Evolutionary conservation across 305 asterid genomes (phyloP), one percentile per base, ranked within the genome.

Genomic region (Rubia peregrina): DNA sequence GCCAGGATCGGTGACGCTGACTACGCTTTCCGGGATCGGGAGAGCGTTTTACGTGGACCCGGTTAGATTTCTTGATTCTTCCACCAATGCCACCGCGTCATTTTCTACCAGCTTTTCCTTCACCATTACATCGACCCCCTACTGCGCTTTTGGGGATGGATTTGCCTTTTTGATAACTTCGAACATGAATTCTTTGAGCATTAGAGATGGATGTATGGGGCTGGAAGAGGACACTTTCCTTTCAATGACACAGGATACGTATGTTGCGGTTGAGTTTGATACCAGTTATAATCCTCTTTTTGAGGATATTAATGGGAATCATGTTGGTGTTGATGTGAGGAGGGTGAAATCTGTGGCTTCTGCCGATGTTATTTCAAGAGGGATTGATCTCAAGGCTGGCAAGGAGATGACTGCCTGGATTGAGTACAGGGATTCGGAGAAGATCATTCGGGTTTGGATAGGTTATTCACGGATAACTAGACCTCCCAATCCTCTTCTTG

Each of bases 61-160:
- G 3, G 62, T 90, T 63, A 89, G 88, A 0, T 92, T 90, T 76
- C 89, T 89, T 26, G 92, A 87, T 59, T 74, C 82, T 10, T 73
- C 82, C 2, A 41, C 85, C 57, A 84, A 85, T 30, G 71, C 79
- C 69, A 76, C 93, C 2, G 87, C 86, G 26, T 92, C 97, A 5
- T 92, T 92, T 77, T 81, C 86, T 67, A 78, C 81, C 71, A 80
- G 78, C 68, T 90, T 92, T 87, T 83, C 98, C 14, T 92, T 92
- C 83, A 77, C 85, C 44, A 74, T 87, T 71, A 40, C 79, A 19
- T 60, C 75, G 48, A 53, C 76, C 51, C 82, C 77, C 71, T 70
- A 84, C 67, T 92, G 93, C 82, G 88, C 91, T 61, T 82, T 77
- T 67, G 98, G 93, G 14, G 96, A 92, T 41, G 98, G 98, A 3